Conservation (phyloP, 257 asterid genomes). For the Jacaranda copaia region DNA sequence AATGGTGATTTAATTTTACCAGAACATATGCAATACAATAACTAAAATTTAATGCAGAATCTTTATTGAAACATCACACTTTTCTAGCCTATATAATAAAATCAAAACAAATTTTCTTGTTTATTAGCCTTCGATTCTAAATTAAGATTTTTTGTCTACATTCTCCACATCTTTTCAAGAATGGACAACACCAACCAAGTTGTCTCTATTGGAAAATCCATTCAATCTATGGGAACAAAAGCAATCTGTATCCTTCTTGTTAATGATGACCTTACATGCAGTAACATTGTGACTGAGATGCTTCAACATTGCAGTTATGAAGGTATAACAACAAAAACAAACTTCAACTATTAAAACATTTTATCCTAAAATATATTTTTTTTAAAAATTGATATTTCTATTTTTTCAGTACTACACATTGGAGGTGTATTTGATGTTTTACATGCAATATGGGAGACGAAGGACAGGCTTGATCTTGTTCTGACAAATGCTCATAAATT, state of each 20-base stretch:
- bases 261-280: slow-evolving; percentile 54
- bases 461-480: slow-evolving; percentile 48
- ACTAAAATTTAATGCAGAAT: slow-evolving; percentile 41
- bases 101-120: background rate
- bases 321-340: slow-evolving; percentile 48
- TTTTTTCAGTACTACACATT: slow-evolving; percentile 55
- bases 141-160: slow-evolving; percentile 12
- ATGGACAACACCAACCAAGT: slow-evolving; percentile 38
- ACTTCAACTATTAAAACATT: background rate
- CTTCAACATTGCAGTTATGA: slow-evolving; percentile 53
- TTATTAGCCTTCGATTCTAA: background rate
- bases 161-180: slow-evolving; percentile 23
- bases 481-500: slow-evolving; percentile 63
- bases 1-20: slow-evolving; percentile 14
- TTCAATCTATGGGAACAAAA: slow-evolving; percentile 42
- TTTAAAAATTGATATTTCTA: background rate
- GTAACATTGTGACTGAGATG: slow-evolving; percentile 51
- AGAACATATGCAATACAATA: slow-evolving; percentile 27
- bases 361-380: background rate
- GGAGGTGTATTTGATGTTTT: slow-evolving; percentile 55
- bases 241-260: slow-evolving; percentile 57
- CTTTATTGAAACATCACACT: background rate
- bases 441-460: slow-evolving; percentile 51
- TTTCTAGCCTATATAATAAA: background rate
- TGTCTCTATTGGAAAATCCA: slow-evolving; percentile 39